These are phyloP conservation scores for Hyaloperonospora arabidopsidis DNA, from an alignment of 352 stramenopile genomes.

Conservation along the genomic window DNA sequence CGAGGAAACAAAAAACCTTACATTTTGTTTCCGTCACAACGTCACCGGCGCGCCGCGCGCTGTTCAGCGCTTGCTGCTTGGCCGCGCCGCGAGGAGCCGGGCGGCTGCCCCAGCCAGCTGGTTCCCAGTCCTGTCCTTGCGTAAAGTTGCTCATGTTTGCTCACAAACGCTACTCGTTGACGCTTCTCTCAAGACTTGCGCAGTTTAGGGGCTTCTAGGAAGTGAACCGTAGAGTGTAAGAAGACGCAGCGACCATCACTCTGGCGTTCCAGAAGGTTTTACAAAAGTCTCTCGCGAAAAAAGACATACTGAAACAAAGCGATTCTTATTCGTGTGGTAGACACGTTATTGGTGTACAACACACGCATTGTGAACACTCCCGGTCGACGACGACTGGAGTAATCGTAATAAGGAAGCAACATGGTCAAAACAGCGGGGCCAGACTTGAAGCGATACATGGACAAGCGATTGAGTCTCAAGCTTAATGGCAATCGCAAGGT, in stretches of 20 bases:
- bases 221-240: too few relatives aligned
- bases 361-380: neutral
- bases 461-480: constrained; percentile 91
- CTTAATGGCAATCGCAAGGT: constrained; percentile 94
- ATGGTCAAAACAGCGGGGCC: constrained; percentile 78
- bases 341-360: neutral
- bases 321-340: too few relatives aligned
- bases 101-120: constrained; percentile 69
- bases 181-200: too few relatives aligned
- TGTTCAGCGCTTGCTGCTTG: constrained; percentile 68
- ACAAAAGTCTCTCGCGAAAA: too few relatives aligned
- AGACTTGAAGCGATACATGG: constrained; percentile 90
- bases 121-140: constrained; percentile 73
- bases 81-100: constrained; percentile 42
- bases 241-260: constrained; percentile 23
- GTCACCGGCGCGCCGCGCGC: constrained; percentile 57
- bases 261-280: constrained; percentile 16
- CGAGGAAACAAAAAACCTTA: constrained; percentile 22
- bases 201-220: too few relatives aligned
- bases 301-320: too few relatives aligned
- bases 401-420: too few relatives aligned
- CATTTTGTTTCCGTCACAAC: constrained; percentile 69
- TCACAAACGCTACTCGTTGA: constrained; percentile 1
- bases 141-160: constrained; percentile 60
- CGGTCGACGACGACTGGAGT: too few relatives aligned